Evolutionary conservation across 2,329 filamentous ascomycete genomes (phyloP), one percentile per base, ranked within the genome.

Genomic region (Emmonsiellopsis sp.): DNA sequence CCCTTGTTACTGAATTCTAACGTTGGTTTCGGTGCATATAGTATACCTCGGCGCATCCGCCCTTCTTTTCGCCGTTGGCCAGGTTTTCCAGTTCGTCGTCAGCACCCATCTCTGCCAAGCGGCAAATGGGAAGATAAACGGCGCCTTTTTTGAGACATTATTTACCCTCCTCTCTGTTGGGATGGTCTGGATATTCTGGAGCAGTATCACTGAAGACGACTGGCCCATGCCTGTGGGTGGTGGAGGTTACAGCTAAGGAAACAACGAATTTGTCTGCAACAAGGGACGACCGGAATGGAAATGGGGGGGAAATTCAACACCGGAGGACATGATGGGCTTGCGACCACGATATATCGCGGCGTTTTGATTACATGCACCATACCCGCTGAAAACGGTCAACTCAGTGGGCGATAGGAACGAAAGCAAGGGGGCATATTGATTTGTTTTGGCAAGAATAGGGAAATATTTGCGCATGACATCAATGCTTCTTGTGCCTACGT

Each of bases 191-290:
- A 71, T 88, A 54, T 98, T 98, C 77, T 98, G 93, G 93, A 95
- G 90, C 46, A 96, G 90, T 74, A 98, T 98, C 64, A 98, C 93
- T 13, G 93, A 98, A 73, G 93, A 98, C 65, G 92, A 96, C 75
- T 98, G 93, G 93, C 89, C 91, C 2, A 77, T 80, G 69, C 76
- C 78, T 15, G 56, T 64, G 15, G 54, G 58, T 32, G 55, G 56
- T 9, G 67, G 54, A 26, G 54, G 61, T 46, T 72, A 70, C 61
- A 68, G 63, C 53, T 68, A 34, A 58, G 16, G 38, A 53, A 44
- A 31, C 7, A 41, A 35, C 16, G 1, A 52, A 50, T 26, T 11
- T 16, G 7, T 43, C 38, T 45, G 10, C 4, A 34, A 50, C 15
- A 47, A 50, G 30, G 37, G n/a, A 32, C 15, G 10, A 11, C 10